phyloP scores from a whole-genome alignment of 164 flowering plant species.

The Annona squamosa region DNA sequence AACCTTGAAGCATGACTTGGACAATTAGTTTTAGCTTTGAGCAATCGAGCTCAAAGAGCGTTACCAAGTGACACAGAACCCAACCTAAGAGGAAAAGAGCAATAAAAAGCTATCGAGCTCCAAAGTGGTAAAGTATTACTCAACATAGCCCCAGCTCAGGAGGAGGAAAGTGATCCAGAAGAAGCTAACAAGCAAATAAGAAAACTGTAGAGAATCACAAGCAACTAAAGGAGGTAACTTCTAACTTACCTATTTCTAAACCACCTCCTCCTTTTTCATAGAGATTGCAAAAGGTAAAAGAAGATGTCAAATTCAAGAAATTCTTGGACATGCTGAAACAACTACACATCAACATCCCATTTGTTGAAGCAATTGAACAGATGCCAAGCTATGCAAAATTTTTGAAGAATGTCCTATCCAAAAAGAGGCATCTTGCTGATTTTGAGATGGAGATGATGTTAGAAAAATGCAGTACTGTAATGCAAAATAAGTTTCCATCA shows the following conservation, averaged over 20 bases:
- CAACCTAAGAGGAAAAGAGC: neutral
- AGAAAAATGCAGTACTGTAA: neutral
- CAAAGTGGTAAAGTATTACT: neutral
- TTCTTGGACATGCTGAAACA: neutral
- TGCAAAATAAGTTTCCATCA: constrained; percentile 1
- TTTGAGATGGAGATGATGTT: neutral
- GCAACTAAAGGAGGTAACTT: neutral
- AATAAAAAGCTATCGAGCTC: neutral
- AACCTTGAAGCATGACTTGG: no score
- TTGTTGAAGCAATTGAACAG: neutral
- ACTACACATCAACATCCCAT: neutral
- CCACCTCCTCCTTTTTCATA: no score
- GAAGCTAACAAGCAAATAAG: neutral
- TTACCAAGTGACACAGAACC: neutral
- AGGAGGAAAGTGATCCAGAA: no score
- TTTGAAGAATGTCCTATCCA: neutral
- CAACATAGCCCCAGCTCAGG: no score
- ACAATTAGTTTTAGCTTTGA: no score
- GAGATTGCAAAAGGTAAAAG: no score
- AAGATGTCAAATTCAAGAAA: neutral
- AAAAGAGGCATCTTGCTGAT: neutral
- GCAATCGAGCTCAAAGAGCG: no score
- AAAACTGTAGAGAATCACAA: neutral
- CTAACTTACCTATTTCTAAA: no score
- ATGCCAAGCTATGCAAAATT: neutral